phyloP scores from a whole-genome alignment of 2,329 filamentous ascomycete genomes.

The Zymoseptoria passerinii region DNA sequence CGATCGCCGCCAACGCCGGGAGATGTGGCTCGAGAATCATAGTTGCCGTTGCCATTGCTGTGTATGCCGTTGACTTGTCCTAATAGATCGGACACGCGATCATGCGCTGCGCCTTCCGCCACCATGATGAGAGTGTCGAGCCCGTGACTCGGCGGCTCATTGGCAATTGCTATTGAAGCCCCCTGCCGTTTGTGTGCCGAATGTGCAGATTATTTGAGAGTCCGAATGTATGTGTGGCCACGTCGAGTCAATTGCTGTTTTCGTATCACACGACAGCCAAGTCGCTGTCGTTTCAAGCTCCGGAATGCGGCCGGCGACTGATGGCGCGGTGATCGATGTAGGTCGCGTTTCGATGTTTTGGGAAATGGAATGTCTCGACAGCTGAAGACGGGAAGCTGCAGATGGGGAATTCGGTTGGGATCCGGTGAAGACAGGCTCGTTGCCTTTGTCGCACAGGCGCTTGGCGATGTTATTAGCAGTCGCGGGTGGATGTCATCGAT shows the following conservation, averaged over 20 bases:
- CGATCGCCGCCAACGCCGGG: slow-evolving; percentile 57
- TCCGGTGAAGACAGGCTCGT: not conserved
- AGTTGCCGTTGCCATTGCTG: slow-evolving; percentile 40
- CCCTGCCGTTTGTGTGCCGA: not conserved
- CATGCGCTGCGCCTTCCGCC: slow-evolving; percentile 19
- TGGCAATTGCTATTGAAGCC: slow-evolving; percentile 1
- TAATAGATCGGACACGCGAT: slow-evolving; percentile 36
- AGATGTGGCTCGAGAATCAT: slow-evolving; percentile 78
- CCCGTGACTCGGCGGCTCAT: slow-evolving; percentile 14
- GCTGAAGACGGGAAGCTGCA: slow-evolving; percentile 1
- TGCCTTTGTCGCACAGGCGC: not conserved
- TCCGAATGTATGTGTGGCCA: not conserved
- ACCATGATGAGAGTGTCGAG: slow-evolving; percentile 18
- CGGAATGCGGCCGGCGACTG: not conserved
- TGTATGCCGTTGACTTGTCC: slow-evolving; percentile 34
- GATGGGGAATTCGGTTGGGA: not conserved
- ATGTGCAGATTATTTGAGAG: not conserved
- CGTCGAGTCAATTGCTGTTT: not conserved
- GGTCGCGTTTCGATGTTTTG: not conserved
- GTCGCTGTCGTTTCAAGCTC: not conserved
- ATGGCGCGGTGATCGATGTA: not conserved
- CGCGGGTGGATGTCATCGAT: not conserved
- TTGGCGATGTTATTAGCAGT: not conserved
- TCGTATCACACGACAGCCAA: slow-evolving; percentile 1
- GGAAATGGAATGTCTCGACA: not conserved